Conservation (phyloP, 352 stramenopile genomes). For the Globisporangium paroecandrum region DNA sequence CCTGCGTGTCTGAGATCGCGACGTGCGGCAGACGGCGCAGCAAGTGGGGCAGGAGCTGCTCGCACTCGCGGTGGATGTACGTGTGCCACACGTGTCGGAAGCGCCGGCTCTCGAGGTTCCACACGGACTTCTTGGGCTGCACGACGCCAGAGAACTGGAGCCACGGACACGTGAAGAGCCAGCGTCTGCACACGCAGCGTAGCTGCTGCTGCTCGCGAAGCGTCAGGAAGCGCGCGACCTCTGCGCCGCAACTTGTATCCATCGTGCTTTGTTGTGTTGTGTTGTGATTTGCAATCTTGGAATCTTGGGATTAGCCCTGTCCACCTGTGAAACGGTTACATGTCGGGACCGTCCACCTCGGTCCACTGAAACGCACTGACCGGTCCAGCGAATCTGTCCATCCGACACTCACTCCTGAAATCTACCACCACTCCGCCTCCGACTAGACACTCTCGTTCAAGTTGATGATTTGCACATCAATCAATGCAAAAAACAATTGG, state of each 20-base stretch:
- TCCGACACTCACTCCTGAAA: neutral
- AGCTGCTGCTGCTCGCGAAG: conserved; percentile 36
- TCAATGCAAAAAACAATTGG: neutral
- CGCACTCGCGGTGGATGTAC: conserved; percentile 40
- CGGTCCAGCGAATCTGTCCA: neutral
- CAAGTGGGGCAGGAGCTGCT: conserved; percentile 35
- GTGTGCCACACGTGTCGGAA: conserved; percentile 58
- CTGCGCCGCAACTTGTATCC: conserved; percentile 29
- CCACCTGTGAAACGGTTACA: conserved; percentile 1
- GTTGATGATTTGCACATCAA: neutral
- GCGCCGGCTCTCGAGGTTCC: conserved; percentile 45
- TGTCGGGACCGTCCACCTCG: neutral
- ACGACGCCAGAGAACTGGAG: conserved; percentile 30
- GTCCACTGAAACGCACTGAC: neutral
- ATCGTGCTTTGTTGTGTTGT: conserved; percentile 13
- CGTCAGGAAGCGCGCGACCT: conserved; percentile 43
- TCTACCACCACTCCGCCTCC: conserved; percentile 1
- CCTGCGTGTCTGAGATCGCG: conserved; percentile 37
- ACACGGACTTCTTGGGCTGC: conserved; percentile 45
- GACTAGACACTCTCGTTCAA: neutral
- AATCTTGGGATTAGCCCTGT: neutral
- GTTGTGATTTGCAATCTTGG: neutral
- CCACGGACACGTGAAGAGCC: conserved; percentile 53
- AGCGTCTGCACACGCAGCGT: conserved; percentile 45
- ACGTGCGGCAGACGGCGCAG: conserved; percentile 30